phyloP scores from a whole-genome alignment of 2,329 filamentous ascomycete species.

The Diaporthe sp. region DNA sequence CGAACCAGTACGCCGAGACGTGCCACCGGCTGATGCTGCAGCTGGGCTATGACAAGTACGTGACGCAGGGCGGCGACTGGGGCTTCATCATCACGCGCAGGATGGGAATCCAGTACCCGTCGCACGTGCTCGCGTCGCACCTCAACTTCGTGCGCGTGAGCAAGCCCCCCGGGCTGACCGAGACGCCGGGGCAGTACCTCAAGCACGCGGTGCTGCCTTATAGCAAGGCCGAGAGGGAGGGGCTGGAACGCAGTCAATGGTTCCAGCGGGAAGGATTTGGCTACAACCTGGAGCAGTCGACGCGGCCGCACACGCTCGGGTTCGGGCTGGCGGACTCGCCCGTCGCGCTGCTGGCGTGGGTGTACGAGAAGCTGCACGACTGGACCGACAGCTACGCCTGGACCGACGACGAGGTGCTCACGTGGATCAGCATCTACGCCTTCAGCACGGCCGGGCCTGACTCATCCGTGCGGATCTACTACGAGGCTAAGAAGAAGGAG shows the following conservation, averaged over 20 bases:
- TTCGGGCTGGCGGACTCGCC: constrained; percentile 79
- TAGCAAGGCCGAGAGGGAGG: constrained; percentile 62
- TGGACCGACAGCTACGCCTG: constrained; percentile 82
- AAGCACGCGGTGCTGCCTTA: constrained; percentile 69
- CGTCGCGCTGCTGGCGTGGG: constrained; percentile 80
- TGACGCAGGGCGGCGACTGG: constrained; percentile 79
- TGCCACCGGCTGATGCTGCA: constrained; percentile 56
- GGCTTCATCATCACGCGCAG: constrained; percentile 75
- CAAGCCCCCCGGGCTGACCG: constrained; percentile 61
- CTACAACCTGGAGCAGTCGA: constrained; percentile 73
- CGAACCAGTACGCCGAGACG: constrained; percentile 47
- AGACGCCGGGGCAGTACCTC: constrained; percentile 69
- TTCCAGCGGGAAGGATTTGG: constrained; percentile 69
- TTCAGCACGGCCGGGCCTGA: constrained; percentile 79
- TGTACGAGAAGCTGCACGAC: constrained; percentile 84
- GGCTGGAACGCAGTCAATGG: constrained; percentile 67
- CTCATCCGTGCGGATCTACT: constrained; percentile 79
- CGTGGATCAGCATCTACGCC: constrained; percentile 81
- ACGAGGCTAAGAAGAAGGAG: constrained; percentile 69
- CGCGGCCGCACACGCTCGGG: constrained; percentile 80
- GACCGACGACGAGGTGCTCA: constrained; percentile 82
- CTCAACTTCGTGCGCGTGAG: constrained; percentile 66
- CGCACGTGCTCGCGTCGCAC: constrained; percentile 70
- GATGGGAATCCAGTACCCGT: constrained; percentile 71
- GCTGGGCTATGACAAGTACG: constrained; percentile 55